Evolutionary conservation across 164 flowering plant species (phyloP), one percentile per base, ranked within the genome.

Genomic region (Sedum album): DNA sequence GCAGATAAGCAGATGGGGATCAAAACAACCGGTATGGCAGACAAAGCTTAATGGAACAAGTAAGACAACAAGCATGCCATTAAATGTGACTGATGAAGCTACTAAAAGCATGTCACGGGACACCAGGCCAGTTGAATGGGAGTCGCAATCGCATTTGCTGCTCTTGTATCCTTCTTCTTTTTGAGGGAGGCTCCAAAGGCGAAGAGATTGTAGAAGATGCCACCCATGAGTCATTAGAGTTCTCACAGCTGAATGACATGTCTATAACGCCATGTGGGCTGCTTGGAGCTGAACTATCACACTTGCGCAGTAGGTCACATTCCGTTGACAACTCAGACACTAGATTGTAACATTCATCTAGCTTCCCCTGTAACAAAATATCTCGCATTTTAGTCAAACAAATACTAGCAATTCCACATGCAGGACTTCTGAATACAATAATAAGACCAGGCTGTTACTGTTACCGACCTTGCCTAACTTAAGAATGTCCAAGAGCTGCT

Each of bases 401-500:
- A 13, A 21, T 53, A 7, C 2, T 25, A 10, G 21, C 14, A 10
- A 23, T 6, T 53, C 30, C 8, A 9, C 11, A 53, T 2, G 10
- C 60, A 8, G 60, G 2, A 1, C 60, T 53, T 7, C 21, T 25
- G 13, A 23, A 23, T 21, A 13, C 10, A 20, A 21, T 23, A 21
- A 53, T 30, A 53, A 53, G 26, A 53, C 60, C 26, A 8, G 48
- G 4, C 4, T 44, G 11, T 53, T 53, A 55, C 4, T 44, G 11
- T 53, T 53, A 55, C 82, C 66, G 36, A 90, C 98, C 98, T 88
- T 76, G 73, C 70, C 70, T 61, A 81, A 76, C 66, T 82, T 73
- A 23, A 92, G 84, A 25, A 81, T 80, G 71, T 66, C 74, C 81
- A 88, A 61, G 1, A 92, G 85, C 75, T 86, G 89, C 70, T 77